A percentile compares a stretch with the other conserved stretches of the same genome.
Evolutionary conservation across 2,329 filamentous ascomycete genomes (phyloP).

Genomic region (Epichloe festucae): DNA sequence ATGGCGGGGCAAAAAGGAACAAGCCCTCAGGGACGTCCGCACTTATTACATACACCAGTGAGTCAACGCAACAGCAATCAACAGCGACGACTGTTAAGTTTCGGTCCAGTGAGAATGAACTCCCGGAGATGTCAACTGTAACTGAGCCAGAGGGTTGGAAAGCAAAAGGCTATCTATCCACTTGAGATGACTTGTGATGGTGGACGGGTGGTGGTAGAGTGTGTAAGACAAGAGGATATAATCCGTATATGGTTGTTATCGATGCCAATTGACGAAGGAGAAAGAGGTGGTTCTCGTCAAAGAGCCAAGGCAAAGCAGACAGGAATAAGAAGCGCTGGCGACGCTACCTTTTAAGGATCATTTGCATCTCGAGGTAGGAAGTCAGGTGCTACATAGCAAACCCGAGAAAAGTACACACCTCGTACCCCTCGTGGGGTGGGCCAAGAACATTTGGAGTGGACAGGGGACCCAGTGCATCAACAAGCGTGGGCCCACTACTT

Average conservation of each 20-base stretch:
- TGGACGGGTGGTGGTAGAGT: neutral
- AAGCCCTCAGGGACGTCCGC: no score
- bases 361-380: neutral
- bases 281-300: neutral
- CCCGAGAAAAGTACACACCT: conserved; percentile 6
- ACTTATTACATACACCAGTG: neutral
- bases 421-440: conserved; percentile 8
- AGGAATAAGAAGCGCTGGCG: neutral
- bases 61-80: neutral
- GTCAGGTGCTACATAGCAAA: conserved; percentile 1
- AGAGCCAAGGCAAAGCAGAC: neutral
- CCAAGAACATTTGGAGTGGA: neutral
- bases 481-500: neutral
- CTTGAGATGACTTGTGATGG: neutral
- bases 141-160: neutral
- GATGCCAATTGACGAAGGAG: conserved; percentile 4
- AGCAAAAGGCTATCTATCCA: neutral
- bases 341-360: conserved; percentile 8
- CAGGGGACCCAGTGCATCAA: neutral
- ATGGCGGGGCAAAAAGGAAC: neutral
- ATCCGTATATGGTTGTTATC: neutral
- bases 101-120: neutral
- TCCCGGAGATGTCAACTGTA: neutral
- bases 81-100: neutral
- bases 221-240: neutral